Evolutionary conservation across 495 filamentous ascomycete species (phyloP), one percentile per base, ranked within the genome.

Genomic region (Penicillium pancosmium): DNA sequence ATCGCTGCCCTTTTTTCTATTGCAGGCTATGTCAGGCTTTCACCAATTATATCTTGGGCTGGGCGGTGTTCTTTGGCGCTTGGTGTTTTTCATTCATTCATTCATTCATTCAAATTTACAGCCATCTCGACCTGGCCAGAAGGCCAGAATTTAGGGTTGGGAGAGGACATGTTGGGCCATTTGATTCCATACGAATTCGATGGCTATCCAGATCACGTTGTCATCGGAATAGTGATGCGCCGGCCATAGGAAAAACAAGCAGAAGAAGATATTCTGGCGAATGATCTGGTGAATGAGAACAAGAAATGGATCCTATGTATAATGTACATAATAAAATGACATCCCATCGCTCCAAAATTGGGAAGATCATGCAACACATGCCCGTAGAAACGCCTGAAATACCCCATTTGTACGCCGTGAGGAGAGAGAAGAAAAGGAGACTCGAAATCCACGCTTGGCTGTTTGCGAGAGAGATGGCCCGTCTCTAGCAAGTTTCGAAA

Each of bases 331-430:
- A 63, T 59, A 41, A 50, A 62, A 34, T 56, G 52, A 16, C 59
- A 64, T 62, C 59, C 51, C 46, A 56, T 67, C 60, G 34, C 57
- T 53, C 44, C 57, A 33, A 47, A 48, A 50, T 58, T 21, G 53
- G 62, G 58, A 57, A 63, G 55, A 52, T 50, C 58, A 70, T 68
- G 67, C 65, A 68, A 51, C 49, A 63, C 41, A 69, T 70, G 65
- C 67, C 65, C 67, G 56, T 52, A 35, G 60, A 61, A 70, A 70
- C 67, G 65, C 67, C 65, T 61, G 36, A 48, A 48, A 57, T 25
- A 52, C 33, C 43, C 65, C 63, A 53, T 52, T 56, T 57, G 55
- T 66, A 56, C 68, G 66, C 62, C 65, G 34, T 56, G 63, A 70
- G 68, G 56, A 61, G 57, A 64, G 67, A 68, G 55, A 57, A 63